A percentile compares a stretch with the other conserved stretches of the same genome.
Conservation (phyloP, 2,329 filamentous ascomycete genomes). For the Hypoxylon sp. region DNA sequence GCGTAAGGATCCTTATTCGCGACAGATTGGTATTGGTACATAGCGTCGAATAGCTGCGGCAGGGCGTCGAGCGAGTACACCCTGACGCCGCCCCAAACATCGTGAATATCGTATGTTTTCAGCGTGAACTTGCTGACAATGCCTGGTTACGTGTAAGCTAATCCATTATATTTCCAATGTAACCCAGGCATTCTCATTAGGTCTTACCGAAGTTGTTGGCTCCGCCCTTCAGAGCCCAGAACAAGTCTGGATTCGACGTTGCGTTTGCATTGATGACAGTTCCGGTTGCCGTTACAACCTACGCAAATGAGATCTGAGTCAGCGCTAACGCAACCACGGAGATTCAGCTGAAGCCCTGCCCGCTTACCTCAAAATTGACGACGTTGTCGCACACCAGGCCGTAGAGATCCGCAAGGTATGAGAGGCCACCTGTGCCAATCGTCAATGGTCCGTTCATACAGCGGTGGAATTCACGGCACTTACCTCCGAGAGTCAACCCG, state of each 20-base stretch:
- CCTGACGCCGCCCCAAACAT: conserved; percentile 48
- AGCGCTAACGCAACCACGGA: conserved; percentile 16
- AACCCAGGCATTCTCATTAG: background rate
- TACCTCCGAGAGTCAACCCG: conserved; percentile 46
- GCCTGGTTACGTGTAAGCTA: conserved; percentile 41
- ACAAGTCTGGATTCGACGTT: conserved; percentile 44
- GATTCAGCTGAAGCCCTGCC: background rate
- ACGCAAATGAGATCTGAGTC: conserved; percentile 21
- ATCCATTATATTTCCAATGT: background rate
- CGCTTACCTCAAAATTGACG: conserved; percentile 46
- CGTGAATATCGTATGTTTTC: conserved; percentile 46
- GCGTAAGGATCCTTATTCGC: conserved; percentile 51
- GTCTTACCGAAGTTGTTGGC: conserved; percentile 50
- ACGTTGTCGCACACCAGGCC: conserved; percentile 48
- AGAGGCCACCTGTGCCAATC: conserved; percentile 42
- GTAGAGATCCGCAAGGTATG: conserved; percentile 46
- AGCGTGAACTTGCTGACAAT: conserved; percentile 49
- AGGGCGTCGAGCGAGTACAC: conserved; percentile 48
- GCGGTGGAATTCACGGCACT: background rate
- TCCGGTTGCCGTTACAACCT: conserved; percentile 53
- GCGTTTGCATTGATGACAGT: conserved; percentile 47
- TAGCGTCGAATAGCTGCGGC: conserved; percentile 46
- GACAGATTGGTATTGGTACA: conserved; percentile 47
- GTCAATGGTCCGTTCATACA: conserved; percentile 8
- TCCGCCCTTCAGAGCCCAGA: conserved; percentile 50